Evolutionary conservation across 192 early-diverging fungal species (phyloP), one percentile per base, ranked within the genome.

Genomic region (Coemansia sp.): DNA sequence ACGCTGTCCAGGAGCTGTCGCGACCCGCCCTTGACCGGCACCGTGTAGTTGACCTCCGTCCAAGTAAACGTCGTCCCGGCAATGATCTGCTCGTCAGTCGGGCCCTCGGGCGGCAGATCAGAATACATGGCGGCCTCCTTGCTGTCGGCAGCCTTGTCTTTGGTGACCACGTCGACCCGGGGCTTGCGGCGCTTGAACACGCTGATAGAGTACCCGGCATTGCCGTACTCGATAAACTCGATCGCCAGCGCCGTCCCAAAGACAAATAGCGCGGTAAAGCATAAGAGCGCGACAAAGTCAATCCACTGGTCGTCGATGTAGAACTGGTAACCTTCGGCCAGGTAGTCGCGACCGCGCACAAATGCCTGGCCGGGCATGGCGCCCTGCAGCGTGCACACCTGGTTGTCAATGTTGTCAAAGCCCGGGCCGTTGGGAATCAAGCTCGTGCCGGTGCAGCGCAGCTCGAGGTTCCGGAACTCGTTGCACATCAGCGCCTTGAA

Each of bases 381-480:
- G 25, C 87, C 87, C 20, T 64, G 70, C 64, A 85, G 67, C 4
- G 82, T 85, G 63, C 87, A 89, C 17, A 78, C 75, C 25, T 70
- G 78, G 54, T 83, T 64, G 9, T 37, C 35, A 21, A 71, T 55
- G 21, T 78, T 26, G 25, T 56, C 58, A 37, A 80, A 81, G 7
- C 43, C 56, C 7, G 75, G 63, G 13, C 79, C 83, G 43, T 38
- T 65, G 13, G 81, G 81, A 25, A 82, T 56, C 38, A 76, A 47
- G 23, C 60, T 61, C 19, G 43, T 14, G 9, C 58, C 54, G 0
- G 42, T 40, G 34, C 74, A 76, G 6, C 33, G 27, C 20, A 70
- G 19, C 19, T 38, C 38, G n/a, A 71, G 64, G 12, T 38, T 21
- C 62, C 53, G 51, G 52, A 56, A 72, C 53, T 72, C 68, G 56